Base-by-base conservation (phyloP, 2,329 filamentous ascomycete genomes). In the Pleoardoris graminearum region DNA sequence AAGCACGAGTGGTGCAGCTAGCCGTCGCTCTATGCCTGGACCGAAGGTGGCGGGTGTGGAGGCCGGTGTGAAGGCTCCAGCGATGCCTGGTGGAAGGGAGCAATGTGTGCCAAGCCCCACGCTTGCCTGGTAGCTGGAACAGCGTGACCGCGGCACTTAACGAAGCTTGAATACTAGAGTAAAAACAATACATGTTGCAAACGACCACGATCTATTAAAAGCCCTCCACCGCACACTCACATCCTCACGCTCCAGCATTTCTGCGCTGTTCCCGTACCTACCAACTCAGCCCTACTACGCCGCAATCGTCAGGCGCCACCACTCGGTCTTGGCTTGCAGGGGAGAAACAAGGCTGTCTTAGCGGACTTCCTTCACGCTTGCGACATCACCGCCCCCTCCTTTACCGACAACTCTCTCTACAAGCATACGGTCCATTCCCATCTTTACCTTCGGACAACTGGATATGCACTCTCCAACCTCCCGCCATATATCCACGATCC, bases 401-500 rank as follows among this genome's bases (percentile, higher is more conserved):
- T 45, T 52, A 50, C 48, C 41, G 41, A 42, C 46, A 36, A 22
- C 53, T 45, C 60, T 56, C 57, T 47, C 55, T 46, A 48, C 50
- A 38, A 57, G 48, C 50, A 29, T 32, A 55, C 57, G 52, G 58
- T 62, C 55, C 57, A 55, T 54, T 56, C 60, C 59, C 55, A 60
- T 61, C 60, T 58, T 52, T 63, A 63, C 54, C 45, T 58, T 44
- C 50, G 58, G 36, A 51, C 51, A 54, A 54, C 65, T 69, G 67
- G 69, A 70, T 54, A 72, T 72, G 69, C 67, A 61, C 62, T 57
- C 63, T 67, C 55, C 65, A 67, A 64, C 53, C 59, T 52, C 59
- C 49, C 55, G 45, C 59, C 43, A 57, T 60, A 39, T 44, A 60
- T 54, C 60, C 57, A 55, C 60, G 51, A 57, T 46, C 52, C 57